Evolutionary conservation across 2,329 filamentous ascomycete genomes (phyloP), one percentile per base, ranked within the genome.

Genomic region (Fusarium liriodendri): DNA sequence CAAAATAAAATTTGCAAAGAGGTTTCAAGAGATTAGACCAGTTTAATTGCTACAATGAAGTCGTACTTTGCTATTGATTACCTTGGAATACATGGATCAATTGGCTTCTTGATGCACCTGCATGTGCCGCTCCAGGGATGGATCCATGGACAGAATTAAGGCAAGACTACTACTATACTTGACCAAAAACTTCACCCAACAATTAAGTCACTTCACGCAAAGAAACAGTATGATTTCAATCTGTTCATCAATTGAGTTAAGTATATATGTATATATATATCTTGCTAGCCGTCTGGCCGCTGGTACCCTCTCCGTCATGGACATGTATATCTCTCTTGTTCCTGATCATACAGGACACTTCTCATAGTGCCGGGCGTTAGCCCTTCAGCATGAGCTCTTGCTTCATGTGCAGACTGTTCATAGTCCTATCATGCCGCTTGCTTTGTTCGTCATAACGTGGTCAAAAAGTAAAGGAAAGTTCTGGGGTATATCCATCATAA

Each of bases 401-500:
- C 64, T 73, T 72, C 65, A 62, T 60, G 63, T 58, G 59, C 64
- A 37, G 20, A 67, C 6, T 38, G 50, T 52, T 33, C 32, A 50
- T 57, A 16, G 61, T 76, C 61, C 66, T 27, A 62, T 67, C 65
- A 59, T 70, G 33, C 45, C 67, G 64, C 66, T 75, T 71, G 61
- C 69, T 73, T 35, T 66, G 33, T 32, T 70, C 65, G 65, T 76
- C 59, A 69, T 71, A 62, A 71, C 58, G 75, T 67, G 45, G 58
- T 62, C 62, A 58, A 62, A 70, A 66, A 64, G 64, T 69, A 70
- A 77, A 69, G 63, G 75, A 74, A 73, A 72, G 65, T 61, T 64
- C 70, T 66, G 70, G 78, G 79, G 79, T 80, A 80, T 80, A 81
- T 80, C 79, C 79, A 72, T 80, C 79, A 73, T 80, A 63, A 69